Percentiles rank a stretch among this genome's conserved stretches.
Evolutionary conservation across 805 yeast species (phyloP).

Genomic region (Sugiyamaella qingdaonensis): DNA sequence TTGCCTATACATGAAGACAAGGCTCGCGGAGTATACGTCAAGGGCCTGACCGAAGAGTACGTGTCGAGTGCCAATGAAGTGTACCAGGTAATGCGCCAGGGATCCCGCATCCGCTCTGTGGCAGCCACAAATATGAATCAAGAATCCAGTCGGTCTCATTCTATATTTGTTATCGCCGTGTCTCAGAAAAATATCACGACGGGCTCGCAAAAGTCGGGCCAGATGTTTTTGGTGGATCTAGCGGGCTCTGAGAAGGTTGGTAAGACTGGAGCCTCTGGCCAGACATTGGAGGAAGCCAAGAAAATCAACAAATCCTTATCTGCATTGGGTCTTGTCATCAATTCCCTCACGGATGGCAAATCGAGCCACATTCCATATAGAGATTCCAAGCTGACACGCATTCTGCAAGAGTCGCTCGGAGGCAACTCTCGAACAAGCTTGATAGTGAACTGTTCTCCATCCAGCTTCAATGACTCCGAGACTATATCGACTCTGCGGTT

Average conservation of each 20-base stretch:
- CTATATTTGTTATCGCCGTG: constrained; percentile 66
- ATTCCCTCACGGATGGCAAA: constrained; percentile 67
- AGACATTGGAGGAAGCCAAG: constrained; percentile 74
- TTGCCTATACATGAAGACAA: constrained; percentile 61
- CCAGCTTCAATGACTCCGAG: constrained; percentile 51
- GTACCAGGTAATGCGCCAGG: constrained; percentile 52
- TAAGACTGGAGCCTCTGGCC: constrained; percentile 73
- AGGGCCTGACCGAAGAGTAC: constrained; percentile 59
- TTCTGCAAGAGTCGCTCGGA: constrained; percentile 74
- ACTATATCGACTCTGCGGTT: constrained; percentile 70
- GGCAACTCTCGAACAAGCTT: constrained; percentile 77
- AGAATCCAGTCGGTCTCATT: constrained; percentile 75
- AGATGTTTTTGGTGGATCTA: constrained; percentile 70
- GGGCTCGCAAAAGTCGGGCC: constrained; percentile 60
- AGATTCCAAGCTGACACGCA: constrained; percentile 73
- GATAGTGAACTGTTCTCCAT: constrained; percentile 69
- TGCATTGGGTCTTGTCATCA: constrained; percentile 75
- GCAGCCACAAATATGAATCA: constrained; percentile 63
- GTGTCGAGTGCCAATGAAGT: constrained; percentile 59
- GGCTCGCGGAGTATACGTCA: constrained; percentile 62
- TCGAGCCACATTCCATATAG: constrained; percentile 67
- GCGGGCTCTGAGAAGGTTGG: constrained; percentile 84
- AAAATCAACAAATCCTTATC: constrained; percentile 76
- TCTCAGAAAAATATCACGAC: constrained; percentile 53
- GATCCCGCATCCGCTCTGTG: constrained; percentile 51